Base-by-base conservation (phyloP, 2,329 filamentous ascomycete genomes). In the Rutstroemia sp. region DNA sequence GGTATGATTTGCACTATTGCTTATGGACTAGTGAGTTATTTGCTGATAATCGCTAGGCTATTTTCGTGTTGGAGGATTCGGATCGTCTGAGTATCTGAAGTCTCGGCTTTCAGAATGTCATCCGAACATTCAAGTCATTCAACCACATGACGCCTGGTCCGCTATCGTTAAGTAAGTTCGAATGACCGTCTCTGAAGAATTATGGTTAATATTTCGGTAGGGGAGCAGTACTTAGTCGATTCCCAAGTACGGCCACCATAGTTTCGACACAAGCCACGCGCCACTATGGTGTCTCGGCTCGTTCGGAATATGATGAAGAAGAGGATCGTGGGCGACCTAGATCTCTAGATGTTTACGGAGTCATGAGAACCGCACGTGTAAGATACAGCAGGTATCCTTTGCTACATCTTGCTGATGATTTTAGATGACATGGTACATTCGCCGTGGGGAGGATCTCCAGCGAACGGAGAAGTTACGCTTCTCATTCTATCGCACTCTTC, bases 71-170 rank as follows among this genome's bases (percentile, higher is more conserved):
- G 64, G 63, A 2, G 64, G 62, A 3, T 66, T 66, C 48, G 63
- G 64, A 8, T 53, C 57, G 12, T 61, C 39, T 14, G 38, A 55
- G 10, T 65, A 65, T 48, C 54, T 68, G 17, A 73, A 73, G 61
- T 67, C 72, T 54, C 68, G 72, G 10, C 63, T 79, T 7, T 66
- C 68, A 47, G 64, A 71, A 45, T 64, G 71, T 0, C 66, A 77
- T 7, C 61, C 68, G 8, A 51, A 60, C 7, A 62, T 64, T 9
- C 56, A 62, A 40, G 25, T 64, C 5, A 59, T 63, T 4, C 61
- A 63, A 38, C 63, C 63, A 10, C 25, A 56, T 8, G 58, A 53
- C 27, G 60, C 62, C 10, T 65, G 63, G 64, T 48, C 56, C 3
- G 61, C 64, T 0, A 65, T 64, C n/a, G 61, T 61, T 34, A 63